Evolutionary conservation across 2,329 filamentous ascomycete species (phyloP).

Genomic region (Aspergillus ibericus): DNA sequence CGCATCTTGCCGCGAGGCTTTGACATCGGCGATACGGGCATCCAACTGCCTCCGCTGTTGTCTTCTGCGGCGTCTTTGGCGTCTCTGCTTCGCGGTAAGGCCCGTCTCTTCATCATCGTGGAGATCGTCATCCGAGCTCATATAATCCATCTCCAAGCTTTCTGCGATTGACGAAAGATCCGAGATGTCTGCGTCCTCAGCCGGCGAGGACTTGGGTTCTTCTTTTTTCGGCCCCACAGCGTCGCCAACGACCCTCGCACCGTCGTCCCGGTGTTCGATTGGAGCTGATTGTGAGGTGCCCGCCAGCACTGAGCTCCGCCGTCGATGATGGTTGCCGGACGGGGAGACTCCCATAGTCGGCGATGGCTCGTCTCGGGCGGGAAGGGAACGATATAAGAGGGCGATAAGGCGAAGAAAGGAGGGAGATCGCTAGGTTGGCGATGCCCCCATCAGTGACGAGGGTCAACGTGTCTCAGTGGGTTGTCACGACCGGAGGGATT

Average conservation of each 20-base stretch:
- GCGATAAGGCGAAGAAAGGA: neutral
- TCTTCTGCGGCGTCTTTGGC: slow-evolving; percentile 64
- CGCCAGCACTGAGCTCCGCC: slow-evolving; percentile 40
- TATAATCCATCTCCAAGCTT: slow-evolving; percentile 56
- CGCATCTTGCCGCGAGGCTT: slow-evolving; percentile 67
- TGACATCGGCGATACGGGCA: slow-evolving; percentile 64
- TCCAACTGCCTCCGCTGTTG: slow-evolving; percentile 68
- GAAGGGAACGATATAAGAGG: slow-evolving; percentile 1
- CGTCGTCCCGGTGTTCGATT: slow-evolving; percentile 39
- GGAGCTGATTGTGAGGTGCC: slow-evolving; percentile 39
- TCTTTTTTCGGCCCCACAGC: slow-evolving; percentile 29
- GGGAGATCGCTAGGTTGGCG: slow-evolving; percentile 6
- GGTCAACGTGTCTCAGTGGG: neutral
- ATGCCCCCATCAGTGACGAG: slow-evolving; percentile 19
- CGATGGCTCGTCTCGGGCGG: neutral
- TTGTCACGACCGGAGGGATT: slow-evolving; percentile 1
- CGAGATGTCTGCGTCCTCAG: slow-evolving; percentile 40
- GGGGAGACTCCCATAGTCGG: slow-evolving; percentile 36
- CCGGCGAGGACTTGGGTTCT: slow-evolving; percentile 34
- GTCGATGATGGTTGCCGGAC: slow-evolving; percentile 37
- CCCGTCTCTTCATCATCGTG: slow-evolving; percentile 90
- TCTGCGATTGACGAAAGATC: slow-evolving; percentile 46
- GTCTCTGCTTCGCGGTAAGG: slow-evolving; percentile 71
- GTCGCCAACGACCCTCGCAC: slow-evolving; percentile 25
- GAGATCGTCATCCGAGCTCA: slow-evolving; percentile 69